Base-by-base conservation (phyloP, 768 basidiomycete species). In the Calocybe gangraenosa region DNA sequence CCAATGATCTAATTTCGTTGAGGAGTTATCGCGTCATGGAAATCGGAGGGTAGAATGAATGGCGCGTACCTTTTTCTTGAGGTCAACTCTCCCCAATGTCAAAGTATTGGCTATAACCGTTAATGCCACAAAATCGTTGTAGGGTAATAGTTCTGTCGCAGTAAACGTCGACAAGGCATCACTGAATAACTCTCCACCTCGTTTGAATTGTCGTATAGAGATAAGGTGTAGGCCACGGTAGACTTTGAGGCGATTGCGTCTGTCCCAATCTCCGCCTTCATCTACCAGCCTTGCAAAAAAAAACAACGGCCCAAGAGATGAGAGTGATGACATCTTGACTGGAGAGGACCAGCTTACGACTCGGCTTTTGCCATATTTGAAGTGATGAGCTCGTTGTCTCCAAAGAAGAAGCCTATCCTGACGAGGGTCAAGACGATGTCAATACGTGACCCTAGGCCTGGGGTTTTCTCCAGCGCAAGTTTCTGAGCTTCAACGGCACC, bases 231-330 rank as follows among this genome's bases (percentile, higher is more conserved):
- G 70, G 38, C 87, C 94, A 40, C 81, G 80, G 70, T 98, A 99
- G 33, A 97, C 95, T 66, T 99, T 99, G 57, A 97, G 79, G 36
- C 95, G 80, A 65, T 97, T 99, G 31, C 93, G 81, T 43, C 95
- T 75, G 63, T 99, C 95, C 95, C 95, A 99, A 67, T 99, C 95
- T 36, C 95, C 95, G 0, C 95, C 95, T 62, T 92, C 79, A 56
- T 97, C 93, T 43, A 96, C 87, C 34, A 96, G 73, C 44, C 91
- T 35, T 14, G 5, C n/a, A n/a, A 28, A 28, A 28, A 6, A 6
- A 11, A 11, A 6, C 25, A 28, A 11, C 25, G 25, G n/a, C n/a
- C n/a, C n/a, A n/a, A 34, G 21, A 10, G 28, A 44, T 19, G 14
- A 37, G 15, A 31, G 30, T n/a, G n/a, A 2, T 19, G 20, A 22